phyloP scores from a whole-genome alignment of 768 basidiomycete genomes.

The Suillus luteus region DNA sequence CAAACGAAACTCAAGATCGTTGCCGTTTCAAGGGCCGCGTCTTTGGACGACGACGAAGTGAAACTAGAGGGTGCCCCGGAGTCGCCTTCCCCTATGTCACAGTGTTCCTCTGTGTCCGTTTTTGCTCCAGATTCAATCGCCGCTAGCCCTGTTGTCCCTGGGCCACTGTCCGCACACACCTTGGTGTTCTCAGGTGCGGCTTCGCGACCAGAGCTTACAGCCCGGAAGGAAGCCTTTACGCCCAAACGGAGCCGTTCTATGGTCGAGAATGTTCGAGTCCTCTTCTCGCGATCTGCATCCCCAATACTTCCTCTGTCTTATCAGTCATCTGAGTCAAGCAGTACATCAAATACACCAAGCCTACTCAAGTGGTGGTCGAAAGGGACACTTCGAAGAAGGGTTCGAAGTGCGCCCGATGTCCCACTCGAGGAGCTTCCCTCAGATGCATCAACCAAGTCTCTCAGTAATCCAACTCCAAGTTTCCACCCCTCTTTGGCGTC shows the following conservation, averaged over 20 bases:
- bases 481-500: conserved; percentile 17
- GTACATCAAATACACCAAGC: conserved; percentile 33
- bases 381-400: conserved; percentile 50
- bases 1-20: conserved; percentile 34
- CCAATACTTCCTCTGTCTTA: conserved; percentile 36
- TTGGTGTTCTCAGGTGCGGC: conserved; percentile 19
- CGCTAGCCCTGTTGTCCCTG: conserved; percentile 25
- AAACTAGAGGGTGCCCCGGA: conserved; percentile 24
- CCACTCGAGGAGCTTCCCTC: conserved; percentile 33
- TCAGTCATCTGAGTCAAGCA: conserved; percentile 29
- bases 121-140: conserved; percentile 21
- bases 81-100: conserved; percentile 42
- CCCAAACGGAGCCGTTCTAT: conserved; percentile 55
- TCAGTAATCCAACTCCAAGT: conserved; percentile 19
- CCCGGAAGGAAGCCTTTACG: conserved; percentile 24
- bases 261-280: conserved; percentile 60
- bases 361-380: conserved; percentile 52
- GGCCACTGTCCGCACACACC: conserved; percentile 18
- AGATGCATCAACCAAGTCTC: conserved; percentile 27
- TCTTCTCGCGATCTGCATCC: conserved; percentile 55
- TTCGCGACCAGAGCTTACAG: conserved; percentile 31
- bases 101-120: conserved; percentile 38
- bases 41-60: conserved; percentile 29
- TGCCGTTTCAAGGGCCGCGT: conserved; percentile 21
- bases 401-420: conserved; percentile 53